Percentiles rank a stretch among this genome's conserved stretches.
Evolutionary conservation across 495 filamentous ascomycete genomes (phyloP).

Genomic region (Penicillium soppii): DNA sequence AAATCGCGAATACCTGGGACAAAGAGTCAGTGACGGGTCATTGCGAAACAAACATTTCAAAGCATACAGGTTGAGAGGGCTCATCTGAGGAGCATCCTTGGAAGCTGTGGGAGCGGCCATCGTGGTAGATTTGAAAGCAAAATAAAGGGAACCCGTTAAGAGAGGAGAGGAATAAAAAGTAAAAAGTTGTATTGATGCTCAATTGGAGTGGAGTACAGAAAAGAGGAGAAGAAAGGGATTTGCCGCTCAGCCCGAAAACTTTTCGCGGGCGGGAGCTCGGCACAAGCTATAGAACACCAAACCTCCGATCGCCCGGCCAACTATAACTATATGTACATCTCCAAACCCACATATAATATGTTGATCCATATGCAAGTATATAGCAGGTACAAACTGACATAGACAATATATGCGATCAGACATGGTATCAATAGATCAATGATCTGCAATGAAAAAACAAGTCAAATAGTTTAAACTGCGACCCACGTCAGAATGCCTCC

Average conservation of each 20-base stretch:
- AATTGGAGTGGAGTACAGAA: conserved; percentile 14
- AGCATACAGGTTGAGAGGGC: conserved; percentile 48
- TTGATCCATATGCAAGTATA: no score
- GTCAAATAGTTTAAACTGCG: no score
- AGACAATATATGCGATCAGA: no score
- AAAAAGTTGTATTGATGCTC: background rate
- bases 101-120: conserved; percentile 45
- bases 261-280: conserved; percentile 40
- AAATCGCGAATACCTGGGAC: conserved; percentile 74
- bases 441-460: no score
- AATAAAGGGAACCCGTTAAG: background rate
- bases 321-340: no score
- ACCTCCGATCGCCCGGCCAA: no score
- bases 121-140: background rate
- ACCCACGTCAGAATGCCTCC: no score
- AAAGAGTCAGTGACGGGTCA: conserved; percentile 57
- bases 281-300: no score
- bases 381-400: no score
- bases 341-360: no score
- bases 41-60: no score
- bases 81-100: conserved; percentile 40
- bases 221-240: conserved; percentile 37
- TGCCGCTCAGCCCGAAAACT: conserved; percentile 20
- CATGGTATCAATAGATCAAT: no score
- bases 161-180: background rate